A percentile compares a stretch with the other conserved stretches of the same genome.
These are phyloP conservation scores for Crassisporium funariophilum DNA, from an alignment of 768 basidiomycete species.

Conservation along the genomic window DNA sequence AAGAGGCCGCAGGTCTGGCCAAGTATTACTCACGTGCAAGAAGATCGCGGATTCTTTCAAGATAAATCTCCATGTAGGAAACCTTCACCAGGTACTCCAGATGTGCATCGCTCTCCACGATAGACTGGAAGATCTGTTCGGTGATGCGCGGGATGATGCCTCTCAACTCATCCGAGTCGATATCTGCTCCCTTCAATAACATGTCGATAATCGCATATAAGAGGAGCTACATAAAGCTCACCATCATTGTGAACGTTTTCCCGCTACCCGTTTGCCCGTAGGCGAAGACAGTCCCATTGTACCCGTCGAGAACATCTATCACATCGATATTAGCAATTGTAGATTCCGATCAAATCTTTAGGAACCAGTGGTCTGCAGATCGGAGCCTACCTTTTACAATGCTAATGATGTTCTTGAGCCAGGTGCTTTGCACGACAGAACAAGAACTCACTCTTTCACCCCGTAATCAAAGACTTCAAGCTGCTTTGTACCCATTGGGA, in stretches of 20 bases:
- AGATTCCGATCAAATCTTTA: neutral
- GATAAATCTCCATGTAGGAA: constrained; percentile 99
- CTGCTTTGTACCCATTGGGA: constrained; percentile 90
- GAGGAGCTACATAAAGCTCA: constrained; percentile 27
- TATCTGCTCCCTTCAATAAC: constrained; percentile 82
- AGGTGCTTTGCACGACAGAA: too few relatives aligned
- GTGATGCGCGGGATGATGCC: constrained; percentile 98
- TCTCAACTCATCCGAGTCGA: constrained; percentile 90
- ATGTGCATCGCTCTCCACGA: constrained; percentile 92
- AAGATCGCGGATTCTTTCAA: constrained; percentile 93
- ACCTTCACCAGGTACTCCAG: constrained; percentile 99
- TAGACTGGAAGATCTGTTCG: constrained; percentile 98
- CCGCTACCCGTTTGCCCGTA: constrained; percentile 89
- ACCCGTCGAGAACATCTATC: constrained; percentile 95
- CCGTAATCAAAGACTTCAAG: constrained; percentile 98
- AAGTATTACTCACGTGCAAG: constrained; percentile 78
- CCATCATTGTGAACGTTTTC: constrained; percentile 99
- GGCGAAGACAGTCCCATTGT: constrained; percentile 95
- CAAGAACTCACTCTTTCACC: constrained; percentile 82
- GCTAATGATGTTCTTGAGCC: constrained; percentile 48
- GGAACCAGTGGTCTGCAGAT: neutral
- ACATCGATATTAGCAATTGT: neutral
- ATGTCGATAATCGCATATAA: constrained; percentile 6
- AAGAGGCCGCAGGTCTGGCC: constrained; percentile 1
- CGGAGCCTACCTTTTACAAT: constrained; percentile 79